Base-by-base conservation (phyloP, 768 basidiomycete genomes). In the Xanthoconium purpureum region DNA sequence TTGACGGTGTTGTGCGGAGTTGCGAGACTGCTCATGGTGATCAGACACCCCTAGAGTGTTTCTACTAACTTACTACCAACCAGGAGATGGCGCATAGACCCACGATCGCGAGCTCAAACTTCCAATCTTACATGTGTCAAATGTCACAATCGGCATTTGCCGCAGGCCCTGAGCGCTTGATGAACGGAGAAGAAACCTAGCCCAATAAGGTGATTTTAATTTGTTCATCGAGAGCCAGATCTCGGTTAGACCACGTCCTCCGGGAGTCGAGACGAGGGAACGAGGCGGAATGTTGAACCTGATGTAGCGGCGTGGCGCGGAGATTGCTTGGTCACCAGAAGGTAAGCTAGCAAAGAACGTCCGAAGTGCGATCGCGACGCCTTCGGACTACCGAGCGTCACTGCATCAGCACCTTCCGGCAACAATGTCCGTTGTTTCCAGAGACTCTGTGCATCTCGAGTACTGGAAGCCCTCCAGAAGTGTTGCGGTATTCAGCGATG, bases 241-340 rank as follows among this genome's bases (percentile, higher is more conserved):
- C 42, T 42, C 30, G 35, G 36, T 18, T 38, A 37, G 39, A 11
- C 47, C 29, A 30, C 39, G 12, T 18, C 35, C 33, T 49, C 33
- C 56, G 14, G 39, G 33, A 39, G 29, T 32, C 24, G 24, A 44
- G 30, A n/a, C 29, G 37, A 17, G 50, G 37, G 39, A 46, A 50
- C 20, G 8, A 18, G 42, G 42, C 11, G 32, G 13, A 14, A 36
- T 15, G 18, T 52, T 30, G 39, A 32, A 59, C 24, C n/a, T 17
- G 33, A 47, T 52, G 39, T 4, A 24, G 13, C 18, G 42, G 44
- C 36, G 20, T 15, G 28, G 30, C 32, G 47, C 67, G 66, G 64
- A 47, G 51, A 59, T 68, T 58, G 58, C 54, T 45, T 48, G 28
- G 40, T 17, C 39, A 15, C 44, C 44, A 44, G 58, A 66, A 66